Base-by-base conservation (phyloP, 2,329 filamentous ascomycete species). In the Leptographium wingfieldii region DNA sequence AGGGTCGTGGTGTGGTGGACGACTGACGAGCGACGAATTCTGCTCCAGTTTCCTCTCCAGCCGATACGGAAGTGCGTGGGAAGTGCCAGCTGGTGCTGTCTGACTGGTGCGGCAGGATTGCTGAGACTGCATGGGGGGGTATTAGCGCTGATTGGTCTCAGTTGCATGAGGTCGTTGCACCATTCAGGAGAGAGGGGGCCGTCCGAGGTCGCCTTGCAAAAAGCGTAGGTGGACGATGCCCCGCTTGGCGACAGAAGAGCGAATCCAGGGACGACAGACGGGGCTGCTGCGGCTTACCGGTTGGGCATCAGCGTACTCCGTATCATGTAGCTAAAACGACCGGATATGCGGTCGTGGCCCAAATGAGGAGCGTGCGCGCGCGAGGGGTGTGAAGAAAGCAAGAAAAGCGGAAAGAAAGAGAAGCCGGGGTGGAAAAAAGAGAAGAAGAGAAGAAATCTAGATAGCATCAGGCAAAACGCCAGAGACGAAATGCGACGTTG, bases 91-190 rank as follows among this genome's bases (percentile, higher is more conserved):
- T 65, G 63, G 64, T 61, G 48, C 51, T 59, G 57, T 56, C 60
- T 63, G 61, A 62, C 59, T 65, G 64, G 65, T 59, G 58, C 61
- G 63, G 61, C 56, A 49, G 61, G 55, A 22, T 31, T 56, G 35
- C 59, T 48, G 59, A 57, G 55, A 33, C 40, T 55, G 58, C 59
- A 60, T 40, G 56, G 59, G 57, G 56, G 57, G 59, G 60, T 55
- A 60, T 61, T 61, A 60, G 62, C 59, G 59, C 56, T 65, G 61
- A 64, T 63, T 64, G 63, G 63, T 56, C 46, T 56, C 60, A 60
- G 56, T 57, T 63, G 63, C 64, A 63, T 62, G 61, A 54, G 48
- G 33, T 52, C 27, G 33, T 40, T 43, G 48, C n/a, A 25, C 49
- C 51, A n/a, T 53, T 53, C 48, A 49, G 43, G 43, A 31, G 54